These are phyloP conservation scores for Diplodia scrobiculata DNA, from an alignment of 2,329 filamentous ascomycete genomes.

Conservation along the genomic window DNA sequence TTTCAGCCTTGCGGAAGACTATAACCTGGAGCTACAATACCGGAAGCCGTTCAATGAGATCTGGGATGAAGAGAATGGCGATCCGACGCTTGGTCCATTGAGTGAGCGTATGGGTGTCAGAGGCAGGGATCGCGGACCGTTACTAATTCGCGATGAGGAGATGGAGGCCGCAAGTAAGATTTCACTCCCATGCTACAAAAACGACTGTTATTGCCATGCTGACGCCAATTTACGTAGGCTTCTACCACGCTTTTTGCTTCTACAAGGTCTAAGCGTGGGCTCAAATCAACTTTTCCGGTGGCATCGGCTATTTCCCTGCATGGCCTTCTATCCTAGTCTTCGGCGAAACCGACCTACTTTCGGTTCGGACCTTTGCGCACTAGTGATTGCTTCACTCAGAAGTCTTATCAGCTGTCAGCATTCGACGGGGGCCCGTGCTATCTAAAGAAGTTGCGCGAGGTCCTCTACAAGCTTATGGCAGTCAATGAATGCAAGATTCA, in stretches of 20 bases:
- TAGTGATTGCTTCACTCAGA: background rate
- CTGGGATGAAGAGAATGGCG: slow-evolving; percentile 88
- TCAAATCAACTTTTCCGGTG: background rate
- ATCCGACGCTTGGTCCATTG: slow-evolving; percentile 75
- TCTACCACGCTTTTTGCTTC: slow-evolving; percentile 95
- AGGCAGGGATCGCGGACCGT: slow-evolving; percentile 64
- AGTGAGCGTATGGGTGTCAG: slow-evolving; percentile 96
- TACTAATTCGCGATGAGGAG: slow-evolving; percentile 80
- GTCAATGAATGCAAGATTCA: too few species aligned
- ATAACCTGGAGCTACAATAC: slow-evolving; percentile 93
- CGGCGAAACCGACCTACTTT: background rate
- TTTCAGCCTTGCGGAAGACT: slow-evolving; percentile 75
- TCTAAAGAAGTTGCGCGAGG: background rate
- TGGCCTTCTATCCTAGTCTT: background rate
- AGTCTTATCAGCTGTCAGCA: background rate
- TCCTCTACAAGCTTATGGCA: background rate
- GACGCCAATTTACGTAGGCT: slow-evolving; percentile 49
- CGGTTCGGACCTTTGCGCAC: background rate
- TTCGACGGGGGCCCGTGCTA: background rate
- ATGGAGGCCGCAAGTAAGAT: slow-evolving; percentile 78
- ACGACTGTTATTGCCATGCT: slow-evolving; percentile 26
- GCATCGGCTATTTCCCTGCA: background rate
- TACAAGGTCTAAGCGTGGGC: slow-evolving; percentile 72
- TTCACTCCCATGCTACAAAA: background rate
- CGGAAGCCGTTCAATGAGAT: slow-evolving; percentile 88